A percentile compares a stretch with the other conserved stretches of the same genome.
These are phyloP conservation scores for Colletotrichum sp. DNA, from an alignment of 2,329 filamentous ascomycete genomes.

Conservation along the genomic window DNA sequence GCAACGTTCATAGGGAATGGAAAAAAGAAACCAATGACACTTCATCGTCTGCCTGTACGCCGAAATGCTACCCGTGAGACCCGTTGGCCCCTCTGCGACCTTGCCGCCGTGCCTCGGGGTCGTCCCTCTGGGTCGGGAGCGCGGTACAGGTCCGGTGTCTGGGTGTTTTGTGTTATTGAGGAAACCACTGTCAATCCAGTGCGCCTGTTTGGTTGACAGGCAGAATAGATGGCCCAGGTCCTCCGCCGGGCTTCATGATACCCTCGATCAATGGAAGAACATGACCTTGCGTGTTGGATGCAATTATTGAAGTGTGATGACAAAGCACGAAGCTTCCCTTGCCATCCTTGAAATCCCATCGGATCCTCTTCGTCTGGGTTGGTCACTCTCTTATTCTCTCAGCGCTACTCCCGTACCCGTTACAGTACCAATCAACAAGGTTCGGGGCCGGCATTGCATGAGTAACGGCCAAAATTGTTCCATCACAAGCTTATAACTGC, in stretches of 20 bases:
- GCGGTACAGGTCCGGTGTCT: conserved; percentile 4
- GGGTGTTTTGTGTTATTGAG: conserved; percentile 9
- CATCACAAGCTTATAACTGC: neutral
- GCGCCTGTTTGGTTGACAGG: conserved; percentile 1
- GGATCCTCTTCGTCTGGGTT: neutral
- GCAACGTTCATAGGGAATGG: conserved; percentile 25
- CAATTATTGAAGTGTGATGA: neutral
- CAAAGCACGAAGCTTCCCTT: neutral
- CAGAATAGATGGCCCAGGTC: conserved; percentile 10
- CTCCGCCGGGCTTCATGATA: conserved; percentile 15
- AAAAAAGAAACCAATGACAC: conserved; percentile 23
- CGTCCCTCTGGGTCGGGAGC: neutral
- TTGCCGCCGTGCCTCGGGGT: neutral
- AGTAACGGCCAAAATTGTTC: neutral
- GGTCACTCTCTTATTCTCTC: neutral
- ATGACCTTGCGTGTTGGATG: neutral
- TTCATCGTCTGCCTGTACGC: conserved; percentile 6
- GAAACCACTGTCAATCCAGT: neutral
- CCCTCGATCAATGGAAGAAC: conserved; percentile 17
- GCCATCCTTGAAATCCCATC: neutral
- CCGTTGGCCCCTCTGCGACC: neutral
- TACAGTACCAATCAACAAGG: neutral
- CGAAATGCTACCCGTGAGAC: conserved; percentile 4
- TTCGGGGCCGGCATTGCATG: neutral
- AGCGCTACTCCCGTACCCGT: neutral